Base-by-base conservation (phyloP, 2,329 filamentous ascomycete species). In the Phialophora tarda region DNA sequence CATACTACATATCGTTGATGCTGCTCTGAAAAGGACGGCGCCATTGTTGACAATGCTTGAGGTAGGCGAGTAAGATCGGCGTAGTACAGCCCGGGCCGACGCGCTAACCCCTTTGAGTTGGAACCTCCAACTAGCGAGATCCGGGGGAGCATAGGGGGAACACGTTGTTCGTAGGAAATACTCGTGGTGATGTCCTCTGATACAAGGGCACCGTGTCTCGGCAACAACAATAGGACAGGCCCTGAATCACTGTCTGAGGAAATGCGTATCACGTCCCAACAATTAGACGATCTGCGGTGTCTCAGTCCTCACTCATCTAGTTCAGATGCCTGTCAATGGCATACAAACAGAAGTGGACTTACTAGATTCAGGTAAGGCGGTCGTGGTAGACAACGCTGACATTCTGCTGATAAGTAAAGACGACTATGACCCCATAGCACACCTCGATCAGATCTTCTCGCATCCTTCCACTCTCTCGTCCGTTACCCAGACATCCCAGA, bases 371-470 rank as follows among this genome's bases (percentile, higher is more conserved):
- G 80, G 80, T 80, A 75, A 74, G 62, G 26, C 17, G 26, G 21
- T 47, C 10, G 23, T 23, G 26, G 44, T 41, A 24, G 38, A 32
- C 24, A 55, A 34, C n/a, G 12, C 59, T 28, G 14, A n/a, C 38
- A n/a, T 7, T 38, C 32, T 53, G 12, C 60, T 64, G 55, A 67
- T 57, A 44, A 12, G 1, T 17, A 21, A 62, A 91, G 89, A 85
- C 78, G 89, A 97, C 78, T 98, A 97, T 81, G 90, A 98, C 77
- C 93, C 95, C 62, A 90, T 98, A 77, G 86, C 92, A 73, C 93
- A 99, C 79, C 86, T 99, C 64, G 98, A 99, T 82, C 85, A 90
- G 69, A 89, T 99, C 74, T 99, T 99, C 83, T 89, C 92, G 59
- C 92, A 96, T 74, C 91, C 94, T 0, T 91, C 92, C 41, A 89